Base-by-base conservation (phyloP, 2,329 filamentous ascomycete genomes). In the Capronia epimyces region DNA sequence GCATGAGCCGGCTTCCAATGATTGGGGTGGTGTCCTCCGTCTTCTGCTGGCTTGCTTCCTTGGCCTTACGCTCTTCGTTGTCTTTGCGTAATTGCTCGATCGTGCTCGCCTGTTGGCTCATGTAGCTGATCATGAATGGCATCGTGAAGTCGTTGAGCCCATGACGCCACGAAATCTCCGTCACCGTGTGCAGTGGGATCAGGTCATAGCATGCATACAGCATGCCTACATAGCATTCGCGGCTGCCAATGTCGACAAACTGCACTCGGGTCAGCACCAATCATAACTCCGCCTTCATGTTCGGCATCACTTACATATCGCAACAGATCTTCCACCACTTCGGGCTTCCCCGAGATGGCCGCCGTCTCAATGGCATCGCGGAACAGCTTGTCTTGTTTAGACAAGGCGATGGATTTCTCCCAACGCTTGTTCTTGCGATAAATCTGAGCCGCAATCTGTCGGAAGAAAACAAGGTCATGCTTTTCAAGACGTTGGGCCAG, bases 401-500 rank as follows among this genome's bases (percentile, higher is more conserved):
- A 97, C 41, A 98, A 77, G 27, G 89, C 82, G 69, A 98, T 98
- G 3, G 90, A 96, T 76, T 97, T 97, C 75, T 97, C 91, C 94
- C 94, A 98, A 58, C 93, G 83, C 85, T 97, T 97, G 78, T 95
- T 97, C 81, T 97, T 98, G 69, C 94, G 89, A 77, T 97, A 98
- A 71, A 98, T 98, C 73, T 80, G 95, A 60, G 94, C 89, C 3
- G 93, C 93, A 65, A 98, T 95, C 72, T 98, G 93, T 66, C 93
- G 86, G 86, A 98, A 98, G 79, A 98, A 98, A 59, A 98, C 90
- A 43, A 98, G 76, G 50, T 98, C 93, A 66, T 98, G 94, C 75
- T 93, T 93, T 80, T 98, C 94, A 9, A 98, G 78, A 49, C 93
- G 87, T 67, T 87, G 81, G 1, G 93, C 94, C 54, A 98, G 81